Percentiles rank a stretch among this genome's conserved stretches.
phyloP scores from a whole-genome alignment of 257 asterid species.

The Penstemon newberryi region DNA sequence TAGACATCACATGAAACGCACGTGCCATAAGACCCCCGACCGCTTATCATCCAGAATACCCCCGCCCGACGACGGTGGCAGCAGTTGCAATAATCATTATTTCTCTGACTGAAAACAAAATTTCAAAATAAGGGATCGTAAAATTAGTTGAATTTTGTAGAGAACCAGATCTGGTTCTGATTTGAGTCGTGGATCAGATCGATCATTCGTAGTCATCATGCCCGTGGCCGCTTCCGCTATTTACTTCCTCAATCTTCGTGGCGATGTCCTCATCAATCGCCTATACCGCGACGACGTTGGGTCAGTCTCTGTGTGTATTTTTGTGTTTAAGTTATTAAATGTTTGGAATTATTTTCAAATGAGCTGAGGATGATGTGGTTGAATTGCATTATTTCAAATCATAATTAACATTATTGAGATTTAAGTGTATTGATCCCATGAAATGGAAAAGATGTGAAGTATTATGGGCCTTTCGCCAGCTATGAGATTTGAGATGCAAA shows the following conservation, averaged over 20 bases:
- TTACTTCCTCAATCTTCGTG: conserved; percentile 93
- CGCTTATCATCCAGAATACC: too few species aligned
- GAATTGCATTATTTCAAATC: background rate
- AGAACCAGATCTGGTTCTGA: conserved; percentile 25
- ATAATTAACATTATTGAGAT: background rate
- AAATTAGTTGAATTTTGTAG: background rate
- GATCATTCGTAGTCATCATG: conserved; percentile 50
- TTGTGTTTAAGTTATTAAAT: background rate
- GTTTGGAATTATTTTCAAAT: conserved; percentile 1
- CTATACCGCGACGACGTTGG: conserved; percentile 99
- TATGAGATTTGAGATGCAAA: too few species aligned
- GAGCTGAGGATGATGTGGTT: background rate
- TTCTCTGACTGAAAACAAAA: too few species aligned
- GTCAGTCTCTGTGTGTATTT: conserved; percentile 36
- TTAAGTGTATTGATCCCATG: too few species aligned
- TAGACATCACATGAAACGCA: too few species aligned
- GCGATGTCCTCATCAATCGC: conserved; percentile 99
- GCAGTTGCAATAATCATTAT: too few species aligned
- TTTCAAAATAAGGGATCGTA: background rate
- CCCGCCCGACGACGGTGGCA: too few species aligned
- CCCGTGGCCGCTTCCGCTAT: conserved; percentile 99
- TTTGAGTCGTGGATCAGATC: conserved; percentile 28
- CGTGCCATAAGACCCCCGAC: too few species aligned
- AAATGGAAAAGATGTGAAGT: too few species aligned
- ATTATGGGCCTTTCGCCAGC: too few species aligned